Evolutionary conservation across 306 rosid species (phyloP), one percentile per base, ranked within the genome.

Genomic region (Aeschynomene evenia): DNA sequence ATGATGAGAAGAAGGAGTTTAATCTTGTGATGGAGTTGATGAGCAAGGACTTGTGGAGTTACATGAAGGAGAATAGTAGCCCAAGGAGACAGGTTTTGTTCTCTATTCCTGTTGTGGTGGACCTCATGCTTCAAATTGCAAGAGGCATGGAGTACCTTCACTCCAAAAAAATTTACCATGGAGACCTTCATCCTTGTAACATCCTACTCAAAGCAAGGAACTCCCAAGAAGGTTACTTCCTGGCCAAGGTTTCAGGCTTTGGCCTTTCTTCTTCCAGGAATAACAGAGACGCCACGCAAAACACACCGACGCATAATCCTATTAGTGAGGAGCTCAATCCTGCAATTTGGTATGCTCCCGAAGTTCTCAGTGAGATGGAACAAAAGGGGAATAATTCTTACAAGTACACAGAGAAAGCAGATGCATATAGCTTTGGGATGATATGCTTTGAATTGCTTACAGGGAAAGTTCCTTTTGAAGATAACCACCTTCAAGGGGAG

Each of bases 121-220:
- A 95, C 81, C 78, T 95, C 66, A 91, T 95, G 97, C 96, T 95
- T 76, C 99, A 95, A 67, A 89, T 95, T 66, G 95, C 97, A 0
- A 83, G 97, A 75, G 97, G 96, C 46, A 86, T 91, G 78, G 95
- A 89, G 55, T 85, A 89, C 28, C 91, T 95, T 5, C 97, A 95
- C 73, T 85, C 93, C 9, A 80, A 59, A 61, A 86, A 83, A 18
- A 82, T 91, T 42, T 87, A 52, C 65, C 97, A 95, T 73, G 99
- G 99, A 20, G 82, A 87, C 42, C 83, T 95, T 63, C 87, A 87
- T 74, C 99, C 97, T 52, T 68, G 23, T 11, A 86, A 82, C 28
- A 28, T 95, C 23, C 73, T 87, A 24, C 85, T 95, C 73, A 85
- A 71, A 70, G 58, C 81, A 6, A 84, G 96, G 66, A 91, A 74